These are phyloP conservation scores for Sporobolomyces roseus DNA, from an alignment of 768 basidiomycete species.

Conservation along the genomic window DNA sequence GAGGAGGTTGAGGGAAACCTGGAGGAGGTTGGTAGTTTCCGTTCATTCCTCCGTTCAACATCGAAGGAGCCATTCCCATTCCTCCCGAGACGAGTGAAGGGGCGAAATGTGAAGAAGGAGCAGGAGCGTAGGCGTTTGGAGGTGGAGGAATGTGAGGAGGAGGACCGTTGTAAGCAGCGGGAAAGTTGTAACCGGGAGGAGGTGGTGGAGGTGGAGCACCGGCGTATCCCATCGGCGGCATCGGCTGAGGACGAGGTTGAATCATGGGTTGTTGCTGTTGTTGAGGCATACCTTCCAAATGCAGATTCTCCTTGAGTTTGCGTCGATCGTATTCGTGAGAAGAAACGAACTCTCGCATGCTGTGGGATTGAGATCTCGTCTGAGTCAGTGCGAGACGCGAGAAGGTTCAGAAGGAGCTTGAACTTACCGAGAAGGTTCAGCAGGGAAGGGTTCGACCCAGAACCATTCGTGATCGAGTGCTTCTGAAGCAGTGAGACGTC, in stretches of 20 bases:
- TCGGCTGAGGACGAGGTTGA: conserved; percentile 9
- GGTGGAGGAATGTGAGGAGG: too few species aligned
- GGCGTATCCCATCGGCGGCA: conserved; percentile 5
- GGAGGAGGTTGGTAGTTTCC: background rate
- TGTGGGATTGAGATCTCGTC: too few species aligned
- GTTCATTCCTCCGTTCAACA: background rate
- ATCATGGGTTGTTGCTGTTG: background rate
- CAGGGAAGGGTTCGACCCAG: conserved; percentile 68
- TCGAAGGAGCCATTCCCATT: conserved; percentile 3
- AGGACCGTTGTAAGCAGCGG: conserved; percentile 14
- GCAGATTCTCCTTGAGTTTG: conserved; percentile 21
- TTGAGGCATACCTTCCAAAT: background rate
- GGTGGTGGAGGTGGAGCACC: background rate
- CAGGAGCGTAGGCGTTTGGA: too few species aligned
- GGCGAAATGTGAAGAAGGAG: conserved; percentile 1
- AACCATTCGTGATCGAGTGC: conserved; percentile 93
- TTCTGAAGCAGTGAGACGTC: conserved; percentile 75
- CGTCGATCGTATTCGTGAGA: conserved; percentile 45
- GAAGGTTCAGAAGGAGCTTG: background rate
- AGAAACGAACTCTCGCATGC: conserved; percentile 37
- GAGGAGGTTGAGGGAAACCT: background rate
- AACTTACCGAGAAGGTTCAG: conserved; percentile 19
- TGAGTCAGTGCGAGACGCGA: too few species aligned
- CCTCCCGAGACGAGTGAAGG: background rate
- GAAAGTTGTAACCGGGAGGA: background rate